These are phyloP conservation scores for Ceratobasidium sp. DNA, from an alignment of 1,284 basidiomycete genomes.

Conservation along the genomic window DNA sequence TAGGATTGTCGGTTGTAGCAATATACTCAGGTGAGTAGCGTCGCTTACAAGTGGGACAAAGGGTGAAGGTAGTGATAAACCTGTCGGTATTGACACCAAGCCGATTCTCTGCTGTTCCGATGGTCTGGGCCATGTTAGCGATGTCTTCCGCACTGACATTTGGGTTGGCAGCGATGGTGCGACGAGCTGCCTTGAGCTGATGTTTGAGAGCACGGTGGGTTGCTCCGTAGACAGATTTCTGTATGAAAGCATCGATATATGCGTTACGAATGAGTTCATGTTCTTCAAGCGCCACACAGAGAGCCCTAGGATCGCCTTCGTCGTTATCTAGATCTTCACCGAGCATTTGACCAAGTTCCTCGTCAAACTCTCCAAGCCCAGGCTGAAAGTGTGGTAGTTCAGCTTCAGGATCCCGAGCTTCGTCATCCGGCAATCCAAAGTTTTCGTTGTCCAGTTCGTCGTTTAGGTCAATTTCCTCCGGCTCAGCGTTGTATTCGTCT, in stretches of 20 bases:
- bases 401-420: not conserved
- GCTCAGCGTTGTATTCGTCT: not conserved
- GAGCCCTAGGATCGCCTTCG: not conserved
- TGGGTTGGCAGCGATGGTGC: not conserved
- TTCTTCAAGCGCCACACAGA: constrained; percentile 17
- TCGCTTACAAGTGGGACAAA: constrained; percentile 7
- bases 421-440: constrained; percentile 15
- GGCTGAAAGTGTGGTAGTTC: too few species aligned
- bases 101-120: constrained; percentile 1
- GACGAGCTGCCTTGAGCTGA: constrained; percentile 22
- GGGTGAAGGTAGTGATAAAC: not conserved
- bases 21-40: constrained; percentile 2
- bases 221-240: constrained; percentile 19
- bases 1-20: not conserved
- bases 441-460: not conserved
- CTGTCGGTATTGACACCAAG: not conserved
- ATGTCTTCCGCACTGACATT: not conserved
- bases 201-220: constrained; percentile 29
- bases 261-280: constrained; percentile 19
- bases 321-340: too few species aligned
- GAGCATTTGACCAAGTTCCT: not conserved
- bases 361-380: too few species aligned
- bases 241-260: constrained; percentile 35
- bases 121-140: constrained; percentile 28
- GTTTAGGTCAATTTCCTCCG: not conserved